These are phyloP conservation scores for Sporisorium reilianum DNA, from an alignment of 1,284 basidiomycete species.

Conservation along the genomic window DNA sequence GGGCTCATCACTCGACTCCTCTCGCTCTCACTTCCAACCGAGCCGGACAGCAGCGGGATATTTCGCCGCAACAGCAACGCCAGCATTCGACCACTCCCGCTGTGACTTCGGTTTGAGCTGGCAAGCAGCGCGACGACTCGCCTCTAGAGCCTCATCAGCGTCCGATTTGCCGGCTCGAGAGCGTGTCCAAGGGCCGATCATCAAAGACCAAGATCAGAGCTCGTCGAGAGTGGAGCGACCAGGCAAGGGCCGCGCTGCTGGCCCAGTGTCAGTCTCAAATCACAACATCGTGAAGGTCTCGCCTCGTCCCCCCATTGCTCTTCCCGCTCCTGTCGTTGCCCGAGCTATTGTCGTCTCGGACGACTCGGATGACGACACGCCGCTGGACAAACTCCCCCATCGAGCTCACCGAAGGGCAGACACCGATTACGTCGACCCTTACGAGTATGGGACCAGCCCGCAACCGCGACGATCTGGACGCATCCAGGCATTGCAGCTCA, in stretches of 20 bases:
- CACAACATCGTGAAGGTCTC: neutral
- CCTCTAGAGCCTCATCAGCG: no score
- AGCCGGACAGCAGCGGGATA: neutral
- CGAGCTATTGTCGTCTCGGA: neutral
- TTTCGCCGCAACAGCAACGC: neutral
- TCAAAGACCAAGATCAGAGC: neutral
- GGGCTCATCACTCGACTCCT: neutral
- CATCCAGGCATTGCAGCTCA: neutral
- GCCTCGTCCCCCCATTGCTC: no score
- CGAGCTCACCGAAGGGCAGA: no score
- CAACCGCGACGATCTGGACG: constrained; percentile 1
- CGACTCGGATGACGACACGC: constrained; percentile 11
- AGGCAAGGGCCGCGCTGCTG: neutral
- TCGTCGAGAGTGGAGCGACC: neutral
- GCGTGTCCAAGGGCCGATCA: neutral
- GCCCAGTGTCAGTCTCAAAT: neutral
- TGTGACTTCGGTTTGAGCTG: no score
- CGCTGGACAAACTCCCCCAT: neutral
- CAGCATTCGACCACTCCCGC: no score
- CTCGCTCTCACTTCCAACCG: neutral
- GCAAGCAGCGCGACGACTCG: no score
- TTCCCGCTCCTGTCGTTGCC: no score
- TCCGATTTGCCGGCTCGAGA: neutral
- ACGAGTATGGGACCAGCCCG: no score
- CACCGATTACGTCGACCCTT: no score